A percentile compares a stretch with the other conserved stretches of the same genome.
Conservation (phyloP, 2,329 filamentous ascomycete genomes). For the Aspergillus puulaauensis region DNA sequence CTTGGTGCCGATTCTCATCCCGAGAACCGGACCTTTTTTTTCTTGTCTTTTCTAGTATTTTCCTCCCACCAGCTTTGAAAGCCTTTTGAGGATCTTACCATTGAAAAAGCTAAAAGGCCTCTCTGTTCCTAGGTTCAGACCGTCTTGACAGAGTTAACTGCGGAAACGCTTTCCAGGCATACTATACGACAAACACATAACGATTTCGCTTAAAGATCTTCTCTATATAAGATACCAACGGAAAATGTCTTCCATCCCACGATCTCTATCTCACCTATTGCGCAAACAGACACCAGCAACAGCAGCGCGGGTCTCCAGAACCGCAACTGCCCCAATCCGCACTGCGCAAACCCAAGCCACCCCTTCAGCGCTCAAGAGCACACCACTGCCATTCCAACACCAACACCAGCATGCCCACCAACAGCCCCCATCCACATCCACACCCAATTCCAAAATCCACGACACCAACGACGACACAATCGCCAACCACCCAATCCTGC, state of each 20-base stretch:
- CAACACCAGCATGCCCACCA: conserved; percentile 43
- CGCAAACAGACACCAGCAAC: conserved; percentile 5
- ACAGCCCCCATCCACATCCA: neutral
- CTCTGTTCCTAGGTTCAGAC: neutral
- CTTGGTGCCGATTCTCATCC: conserved; percentile 5
- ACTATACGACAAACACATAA: neutral
- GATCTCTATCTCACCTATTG: conserved; percentile 6
- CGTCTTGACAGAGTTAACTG: neutral
- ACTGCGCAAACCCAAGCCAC: conserved; percentile 7
- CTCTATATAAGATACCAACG: neutral
- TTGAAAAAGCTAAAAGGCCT: neutral
- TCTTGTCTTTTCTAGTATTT: conserved; percentile 1
- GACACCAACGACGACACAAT: neutral
- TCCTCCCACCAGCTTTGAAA: neutral
- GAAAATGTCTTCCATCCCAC: conserved; percentile 11
- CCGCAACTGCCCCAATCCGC: neutral
- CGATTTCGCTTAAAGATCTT: neutral
- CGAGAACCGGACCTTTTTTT: conserved; percentile 11
- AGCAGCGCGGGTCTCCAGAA: neutral
- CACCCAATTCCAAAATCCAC: neutral
- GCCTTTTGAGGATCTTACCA: neutral
- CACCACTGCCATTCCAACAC: conserved; percentile 11
- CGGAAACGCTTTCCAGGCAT: neutral
- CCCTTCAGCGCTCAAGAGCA: conserved; percentile 1
- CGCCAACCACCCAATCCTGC: conserved; percentile 63